phyloP scores from a whole-genome alignment of 2,329 filamentous ascomycete genomes.

The Aspergillus calidoustus region DNA sequence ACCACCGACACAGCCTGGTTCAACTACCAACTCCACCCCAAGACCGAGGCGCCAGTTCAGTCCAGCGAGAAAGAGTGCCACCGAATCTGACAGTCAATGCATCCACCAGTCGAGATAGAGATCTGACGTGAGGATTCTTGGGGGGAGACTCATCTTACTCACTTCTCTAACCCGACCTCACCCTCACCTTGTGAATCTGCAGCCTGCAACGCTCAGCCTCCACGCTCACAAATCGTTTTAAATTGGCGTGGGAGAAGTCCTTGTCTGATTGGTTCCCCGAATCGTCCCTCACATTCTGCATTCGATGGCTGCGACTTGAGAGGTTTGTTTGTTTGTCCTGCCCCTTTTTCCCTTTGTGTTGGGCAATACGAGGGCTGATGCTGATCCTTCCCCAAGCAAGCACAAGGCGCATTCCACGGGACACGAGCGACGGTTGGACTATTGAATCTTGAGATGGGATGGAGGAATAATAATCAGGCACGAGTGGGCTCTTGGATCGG shows the following conservation, averaged over 20 bases:
- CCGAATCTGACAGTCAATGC: not conserved
- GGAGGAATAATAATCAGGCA: not conserved
- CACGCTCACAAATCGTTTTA: not conserved
- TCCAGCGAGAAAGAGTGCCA: too few species aligned
- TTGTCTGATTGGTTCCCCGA: not conserved
- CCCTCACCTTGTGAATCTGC: too few species aligned
- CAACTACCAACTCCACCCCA: too few species aligned
- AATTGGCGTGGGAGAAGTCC: not conserved
- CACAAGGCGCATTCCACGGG: not conserved
- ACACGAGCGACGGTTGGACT: not conserved
- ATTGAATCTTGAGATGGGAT: not conserved
- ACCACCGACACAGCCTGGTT: too few species aligned
- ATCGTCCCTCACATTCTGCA: not conserved
- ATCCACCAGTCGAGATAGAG: not conserved
- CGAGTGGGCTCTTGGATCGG: too few species aligned
- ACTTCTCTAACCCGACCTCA: too few species aligned
- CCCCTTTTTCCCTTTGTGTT: not conserved
- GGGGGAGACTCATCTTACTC: too few species aligned
- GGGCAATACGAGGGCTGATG: not conserved
- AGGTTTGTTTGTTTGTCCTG: not conserved
- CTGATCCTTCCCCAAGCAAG: conserved; percentile 4
- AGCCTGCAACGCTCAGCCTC: not conserved
- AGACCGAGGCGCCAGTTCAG: too few species aligned
- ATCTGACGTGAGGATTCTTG: not conserved
- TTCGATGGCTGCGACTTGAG: not conserved